phyloP scores from a whole-genome alignment of 257 asterid species.

The Scutellaria barbata region DNA sequence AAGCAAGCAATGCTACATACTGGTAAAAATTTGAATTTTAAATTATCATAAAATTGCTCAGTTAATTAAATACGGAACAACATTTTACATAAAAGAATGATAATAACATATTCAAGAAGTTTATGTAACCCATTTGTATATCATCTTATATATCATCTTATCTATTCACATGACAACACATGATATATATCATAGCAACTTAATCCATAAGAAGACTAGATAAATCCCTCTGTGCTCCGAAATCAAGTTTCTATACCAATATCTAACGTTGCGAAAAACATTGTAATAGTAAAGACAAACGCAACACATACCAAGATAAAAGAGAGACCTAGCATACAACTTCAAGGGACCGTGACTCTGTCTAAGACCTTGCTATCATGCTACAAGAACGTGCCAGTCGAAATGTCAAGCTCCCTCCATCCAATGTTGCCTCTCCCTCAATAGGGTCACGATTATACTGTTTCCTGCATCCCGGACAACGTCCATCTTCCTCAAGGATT shows the following conservation, averaged over 20 bases:
- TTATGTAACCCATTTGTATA: conserved; percentile 46
- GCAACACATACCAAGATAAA: conserved; percentile 40
- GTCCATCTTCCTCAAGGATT: conserved; percentile 88
- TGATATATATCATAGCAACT: conserved; percentile 40
- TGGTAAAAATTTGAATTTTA: not conserved
- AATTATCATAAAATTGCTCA: not conserved
- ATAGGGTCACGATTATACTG: conserved; percentile 52
- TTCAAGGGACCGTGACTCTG: conserved; percentile 42
- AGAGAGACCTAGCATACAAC: conserved; percentile 50
- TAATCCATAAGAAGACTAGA: conserved; percentile 41
- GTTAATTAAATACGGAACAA: conserved; percentile 7
- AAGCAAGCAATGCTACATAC: not conserved
- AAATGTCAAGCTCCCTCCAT: conserved; percentile 58
- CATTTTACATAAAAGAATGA: not conserved
- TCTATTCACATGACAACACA: conserved; percentile 60
- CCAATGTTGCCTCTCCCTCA: conserved; percentile 59
- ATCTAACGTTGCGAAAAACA: conserved; percentile 46
- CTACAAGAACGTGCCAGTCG: conserved; percentile 71
- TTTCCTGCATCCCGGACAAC: conserved; percentile 96
- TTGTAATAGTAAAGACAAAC: conserved; percentile 44
- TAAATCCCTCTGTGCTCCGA: conserved; percentile 48
- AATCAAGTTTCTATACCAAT: conserved; percentile 53
- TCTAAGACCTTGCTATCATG: conserved; percentile 73
- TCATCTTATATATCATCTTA: conserved; percentile 49
- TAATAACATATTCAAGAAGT: conserved; percentile 29